These are phyloP conservation scores for Penicillium malachiteum DNA, from an alignment of 495 filamentous ascomycete genomes.

Conservation along the genomic window DNA sequence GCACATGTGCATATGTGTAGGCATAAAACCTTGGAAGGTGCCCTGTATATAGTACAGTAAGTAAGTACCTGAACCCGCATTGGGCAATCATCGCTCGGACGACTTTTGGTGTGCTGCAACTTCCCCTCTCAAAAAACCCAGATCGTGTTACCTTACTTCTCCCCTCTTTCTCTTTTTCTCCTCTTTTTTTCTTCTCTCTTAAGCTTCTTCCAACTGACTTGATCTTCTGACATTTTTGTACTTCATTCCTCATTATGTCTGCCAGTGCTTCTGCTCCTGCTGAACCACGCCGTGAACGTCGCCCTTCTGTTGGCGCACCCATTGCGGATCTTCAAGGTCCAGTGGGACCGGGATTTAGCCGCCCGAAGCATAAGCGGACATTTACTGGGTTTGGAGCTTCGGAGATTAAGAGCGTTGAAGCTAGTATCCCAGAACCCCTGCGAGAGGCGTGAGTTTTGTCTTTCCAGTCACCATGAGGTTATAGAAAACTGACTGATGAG, in stretches of 20 bases:
- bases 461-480: background rate
- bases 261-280: conserved; percentile 1
- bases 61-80: conserved; percentile 5
- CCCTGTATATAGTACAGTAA: too few relatives aligned
- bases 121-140: conserved; percentile 7
- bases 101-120: conserved; percentile 8
- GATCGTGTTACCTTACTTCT: conserved; percentile 4
- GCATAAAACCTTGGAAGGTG: too few relatives aligned
- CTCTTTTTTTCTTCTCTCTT: conserved; percentile 12
- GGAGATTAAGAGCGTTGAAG: conserved; percentile 93
- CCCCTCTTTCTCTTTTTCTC: conserved; percentile 18
- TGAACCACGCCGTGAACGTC: conserved; percentile 55
- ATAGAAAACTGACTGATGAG: conserved; percentile 15
- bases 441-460: conserved; percentile 65
- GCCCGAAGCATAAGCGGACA: conserved; percentile 94
- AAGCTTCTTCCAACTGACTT: background rate
- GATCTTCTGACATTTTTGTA: background rate
- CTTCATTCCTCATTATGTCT: background rate
- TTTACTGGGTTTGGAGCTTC: conserved; percentile 84
- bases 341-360: conserved; percentile 66
- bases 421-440: conserved; percentile 81
- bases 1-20: too few relatives aligned
- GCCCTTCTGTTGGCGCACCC: conserved; percentile 75
- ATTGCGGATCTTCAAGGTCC: conserved; percentile 80
- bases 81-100: conserved; percentile 10